These are phyloP conservation scores for Ganoderma meredithae DNA, from an alignment of 1,284 basidiomycete genomes.

Conservation along the genomic window DNA sequence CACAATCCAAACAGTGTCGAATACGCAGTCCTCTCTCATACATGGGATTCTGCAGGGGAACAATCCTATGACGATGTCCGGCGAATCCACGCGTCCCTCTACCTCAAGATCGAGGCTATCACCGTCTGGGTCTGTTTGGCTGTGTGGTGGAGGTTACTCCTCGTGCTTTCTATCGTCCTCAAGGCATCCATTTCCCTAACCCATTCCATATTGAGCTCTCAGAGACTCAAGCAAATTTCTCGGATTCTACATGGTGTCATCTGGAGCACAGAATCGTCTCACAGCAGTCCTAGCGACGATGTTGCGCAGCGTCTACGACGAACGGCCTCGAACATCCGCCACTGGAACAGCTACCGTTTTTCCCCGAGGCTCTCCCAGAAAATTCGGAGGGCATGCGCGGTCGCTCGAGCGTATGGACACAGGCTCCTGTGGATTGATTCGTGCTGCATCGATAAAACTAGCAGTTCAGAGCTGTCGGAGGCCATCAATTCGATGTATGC, in stretches of 20 bases:
- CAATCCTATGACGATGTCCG: background rate
- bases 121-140: background rate
- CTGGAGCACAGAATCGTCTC: background rate
- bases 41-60: background rate
- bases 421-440: background rate
- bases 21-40: conserved; percentile 1
- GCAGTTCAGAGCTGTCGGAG: conserved; percentile 1
- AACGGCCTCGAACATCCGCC: background rate
- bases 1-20: background rate
- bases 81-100: background rate
- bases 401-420: background rate
- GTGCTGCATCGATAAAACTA: background rate
- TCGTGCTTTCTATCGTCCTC: background rate
- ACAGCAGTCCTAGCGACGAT: background rate
- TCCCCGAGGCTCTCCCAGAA: background rate
- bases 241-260: background rate
- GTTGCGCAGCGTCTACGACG: background rate
- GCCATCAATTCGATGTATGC: background rate
- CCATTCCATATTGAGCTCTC: background rate
- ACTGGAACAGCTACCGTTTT: conserved; percentile 1
- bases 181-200: background rate
- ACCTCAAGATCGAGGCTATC: background rate
- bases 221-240: background rate
- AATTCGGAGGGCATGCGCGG: background rate
- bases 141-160: background rate